A percentile compares a stretch with the other conserved stretches of the same genome.
Evolutionary conservation across 2,329 filamentous ascomycete species (phyloP).

Genomic region (Colletotrichum acutatum): DNA sequence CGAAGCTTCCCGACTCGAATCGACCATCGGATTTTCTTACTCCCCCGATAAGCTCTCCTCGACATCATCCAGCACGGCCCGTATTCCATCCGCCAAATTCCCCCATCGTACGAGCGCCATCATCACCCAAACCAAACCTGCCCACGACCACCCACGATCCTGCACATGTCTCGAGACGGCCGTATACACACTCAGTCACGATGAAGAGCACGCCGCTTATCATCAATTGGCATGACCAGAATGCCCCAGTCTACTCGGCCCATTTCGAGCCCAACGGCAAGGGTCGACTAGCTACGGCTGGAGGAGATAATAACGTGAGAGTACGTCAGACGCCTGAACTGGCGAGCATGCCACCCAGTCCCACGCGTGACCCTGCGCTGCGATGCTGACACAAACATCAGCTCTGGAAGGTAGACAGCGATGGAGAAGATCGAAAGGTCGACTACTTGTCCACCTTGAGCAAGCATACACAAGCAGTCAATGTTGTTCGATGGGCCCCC

Average conservation of each 20-base stretch:
- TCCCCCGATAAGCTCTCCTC: slow-evolving; percentile 1
- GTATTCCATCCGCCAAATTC: not conserved
- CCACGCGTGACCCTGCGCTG: not conserved
- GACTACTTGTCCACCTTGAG: slow-evolving; percentile 91
- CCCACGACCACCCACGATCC: slow-evolving; percentile 13
- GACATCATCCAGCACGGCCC: not conserved
- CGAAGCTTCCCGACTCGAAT: slow-evolving; percentile 31
- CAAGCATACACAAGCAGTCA: slow-evolving; percentile 97
- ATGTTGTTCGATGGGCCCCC: slow-evolving; percentile 96
- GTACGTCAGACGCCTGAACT: slow-evolving; percentile 60
- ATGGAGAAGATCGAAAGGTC: slow-evolving; percentile 87
- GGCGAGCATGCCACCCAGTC: slow-evolving; percentile 1
- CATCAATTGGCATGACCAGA: slow-evolving; percentile 99
- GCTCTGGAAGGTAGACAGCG: slow-evolving; percentile 91
- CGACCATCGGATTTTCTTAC: not conserved
- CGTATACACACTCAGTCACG: slow-evolving; percentile 48
- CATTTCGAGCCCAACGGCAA: slow-evolving; percentile 96
- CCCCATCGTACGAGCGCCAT: slow-evolving; percentile 19
- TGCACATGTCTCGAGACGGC: slow-evolving; percentile 35
- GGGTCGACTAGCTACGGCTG: slow-evolving; percentile 90
- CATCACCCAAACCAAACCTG: not conserved
- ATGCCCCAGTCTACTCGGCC: slow-evolving; percentile 95
- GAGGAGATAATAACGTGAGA: slow-evolving; percentile 96
- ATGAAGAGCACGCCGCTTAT: slow-evolving; percentile 98
- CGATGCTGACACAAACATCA: slow-evolving; percentile 47